Percentiles rank a stretch among this genome's conserved stretches.
phyloP scores from a whole-genome alignment of 2,329 filamentous ascomycete species.

The Fusarium liriodendri region DNA sequence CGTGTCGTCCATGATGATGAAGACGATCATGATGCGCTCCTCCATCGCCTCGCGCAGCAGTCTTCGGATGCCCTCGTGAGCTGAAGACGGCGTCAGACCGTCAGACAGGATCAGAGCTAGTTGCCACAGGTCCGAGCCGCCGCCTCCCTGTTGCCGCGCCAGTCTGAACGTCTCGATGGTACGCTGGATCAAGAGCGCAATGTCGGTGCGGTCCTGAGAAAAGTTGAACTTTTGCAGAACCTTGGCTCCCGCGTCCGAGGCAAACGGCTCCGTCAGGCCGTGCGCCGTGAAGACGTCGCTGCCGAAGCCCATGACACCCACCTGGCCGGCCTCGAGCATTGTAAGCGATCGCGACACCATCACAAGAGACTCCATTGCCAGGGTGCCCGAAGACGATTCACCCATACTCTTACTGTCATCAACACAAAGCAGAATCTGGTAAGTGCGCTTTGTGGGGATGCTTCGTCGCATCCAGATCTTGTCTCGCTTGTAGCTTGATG shows the following conservation, averaged over 20 bases:
- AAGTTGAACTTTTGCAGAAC: slow-evolving; percentile 89
- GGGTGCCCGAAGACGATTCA: slow-evolving; percentile 77
- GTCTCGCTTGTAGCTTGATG: slow-evolving; percentile 97
- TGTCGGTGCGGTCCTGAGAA: slow-evolving; percentile 86
- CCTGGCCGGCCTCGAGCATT: slow-evolving; percentile 94
- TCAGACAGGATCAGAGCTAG: slow-evolving; percentile 93
- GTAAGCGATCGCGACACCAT: slow-evolving; percentile 88
- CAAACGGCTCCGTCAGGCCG: slow-evolving; percentile 84
- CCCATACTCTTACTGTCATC: slow-evolving; percentile 97
- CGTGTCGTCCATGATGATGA: slow-evolving; percentile 89
- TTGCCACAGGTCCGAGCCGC: slow-evolving; percentile 86
- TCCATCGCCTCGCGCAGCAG: slow-evolving; percentile 90
- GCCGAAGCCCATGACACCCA: slow-evolving; percentile 93
- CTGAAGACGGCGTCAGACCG: slow-evolving; percentile 83
- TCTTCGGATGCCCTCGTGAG: slow-evolving; percentile 84
- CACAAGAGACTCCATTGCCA: slow-evolving; percentile 94
- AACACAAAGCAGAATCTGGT: slow-evolving; percentile 97
- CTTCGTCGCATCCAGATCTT: slow-evolving; percentile 99
- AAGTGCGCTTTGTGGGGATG: slow-evolving; percentile 91
- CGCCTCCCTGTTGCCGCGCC: slow-evolving; percentile 72
- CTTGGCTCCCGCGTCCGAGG: slow-evolving; percentile 78
- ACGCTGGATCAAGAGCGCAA: slow-evolving; percentile 79
- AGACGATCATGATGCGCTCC: slow-evolving; percentile 97
- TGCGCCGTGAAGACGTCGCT: slow-evolving; percentile 86
- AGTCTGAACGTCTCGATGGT: slow-evolving; percentile 85